Percentiles rank a stretch among this genome's conserved stretches.
Evolutionary conservation across 2,329 filamentous ascomycete genomes (phyloP).

Genomic region (Talaromyces sp.): DNA sequence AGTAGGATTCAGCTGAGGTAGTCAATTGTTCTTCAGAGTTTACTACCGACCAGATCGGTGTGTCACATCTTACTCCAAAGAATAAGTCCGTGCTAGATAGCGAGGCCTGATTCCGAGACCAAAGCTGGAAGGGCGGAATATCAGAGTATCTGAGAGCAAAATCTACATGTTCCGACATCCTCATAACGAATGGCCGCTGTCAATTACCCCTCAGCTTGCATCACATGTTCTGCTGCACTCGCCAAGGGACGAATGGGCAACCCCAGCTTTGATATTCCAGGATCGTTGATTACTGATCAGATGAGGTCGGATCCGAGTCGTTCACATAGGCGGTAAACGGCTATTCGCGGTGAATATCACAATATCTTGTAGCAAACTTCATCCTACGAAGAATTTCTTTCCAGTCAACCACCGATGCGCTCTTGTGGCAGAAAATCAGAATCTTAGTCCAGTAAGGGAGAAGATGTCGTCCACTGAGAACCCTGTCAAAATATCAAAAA

Average conservation of each 20-base stretch:
- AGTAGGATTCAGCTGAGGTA: background rate
- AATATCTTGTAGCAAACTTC: background rate
- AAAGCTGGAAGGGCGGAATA: background rate
- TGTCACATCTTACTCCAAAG: background rate
- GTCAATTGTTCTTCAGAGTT: background rate
- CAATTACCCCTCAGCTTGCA: background rate
- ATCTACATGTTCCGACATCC: background rate
- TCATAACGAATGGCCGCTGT: background rate
- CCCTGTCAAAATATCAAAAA: slow-evolving; percentile 3
- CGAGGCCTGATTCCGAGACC: background rate
- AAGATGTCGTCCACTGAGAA: background rate
- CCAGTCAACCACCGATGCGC: background rate
- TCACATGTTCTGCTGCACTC: background rate
- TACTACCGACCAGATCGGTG: background rate
- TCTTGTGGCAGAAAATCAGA: background rate
- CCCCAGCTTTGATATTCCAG: background rate
- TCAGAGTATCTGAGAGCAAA: background rate
- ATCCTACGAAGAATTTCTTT: background rate
- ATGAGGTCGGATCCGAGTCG: background rate
- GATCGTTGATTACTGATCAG: background rate
- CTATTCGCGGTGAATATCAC: background rate
- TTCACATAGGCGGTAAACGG: background rate
- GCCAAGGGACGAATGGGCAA: background rate
- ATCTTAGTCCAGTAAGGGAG: background rate
- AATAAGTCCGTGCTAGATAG: too few relatives aligned